Conservation (phyloP, 1,284 basidiomycete genomes). For the Athelia sp. region DNA sequence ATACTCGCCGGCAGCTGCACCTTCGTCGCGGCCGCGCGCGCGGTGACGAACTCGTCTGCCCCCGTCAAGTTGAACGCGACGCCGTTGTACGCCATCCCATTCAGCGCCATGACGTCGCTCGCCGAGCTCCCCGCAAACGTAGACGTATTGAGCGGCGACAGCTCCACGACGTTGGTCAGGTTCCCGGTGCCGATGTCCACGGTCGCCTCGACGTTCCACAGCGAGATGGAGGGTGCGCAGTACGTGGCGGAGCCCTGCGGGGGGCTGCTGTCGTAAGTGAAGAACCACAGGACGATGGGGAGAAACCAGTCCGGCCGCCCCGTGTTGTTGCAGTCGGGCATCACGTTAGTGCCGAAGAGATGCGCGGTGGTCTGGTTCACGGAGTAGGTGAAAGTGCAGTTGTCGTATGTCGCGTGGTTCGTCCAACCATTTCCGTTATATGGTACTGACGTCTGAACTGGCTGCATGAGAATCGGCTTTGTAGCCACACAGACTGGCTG, state of each 20-base stretch:
- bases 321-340: constrained; percentile 17
- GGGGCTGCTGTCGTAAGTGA: constrained; percentile 28
- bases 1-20: constrained; percentile 47
- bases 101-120: constrained; percentile 35
- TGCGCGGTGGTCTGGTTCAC: constrained; percentile 32
- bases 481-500: not conserved
- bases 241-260: constrained; percentile 34
- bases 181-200: constrained; percentile 17
- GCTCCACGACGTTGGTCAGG: constrained; percentile 33
- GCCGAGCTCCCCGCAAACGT: constrained; percentile 36
- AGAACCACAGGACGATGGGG: constrained; percentile 55
- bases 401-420: constrained; percentile 32
- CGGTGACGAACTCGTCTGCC: constrained; percentile 29
- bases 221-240: constrained; percentile 36
- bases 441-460: constrained; percentile 24
- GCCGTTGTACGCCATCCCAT: constrained; percentile 46
- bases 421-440: constrained; percentile 32
- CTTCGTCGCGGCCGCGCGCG: constrained; percentile 34
- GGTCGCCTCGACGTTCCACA: constrained; percentile 31
- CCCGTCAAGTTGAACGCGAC: constrained; percentile 37
- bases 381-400: constrained; percentile 34
- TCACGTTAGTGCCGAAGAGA: constrained; percentile 34
- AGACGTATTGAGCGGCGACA: constrained; percentile 28
- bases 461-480: constrained; percentile 14
- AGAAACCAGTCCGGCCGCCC: constrained; percentile 28